A percentile compares a stretch with the other conserved stretches of the same genome.
Evolutionary conservation across 108 stramenopile species (phyloP).

Genomic region (Nitzschia sp.): DNA sequence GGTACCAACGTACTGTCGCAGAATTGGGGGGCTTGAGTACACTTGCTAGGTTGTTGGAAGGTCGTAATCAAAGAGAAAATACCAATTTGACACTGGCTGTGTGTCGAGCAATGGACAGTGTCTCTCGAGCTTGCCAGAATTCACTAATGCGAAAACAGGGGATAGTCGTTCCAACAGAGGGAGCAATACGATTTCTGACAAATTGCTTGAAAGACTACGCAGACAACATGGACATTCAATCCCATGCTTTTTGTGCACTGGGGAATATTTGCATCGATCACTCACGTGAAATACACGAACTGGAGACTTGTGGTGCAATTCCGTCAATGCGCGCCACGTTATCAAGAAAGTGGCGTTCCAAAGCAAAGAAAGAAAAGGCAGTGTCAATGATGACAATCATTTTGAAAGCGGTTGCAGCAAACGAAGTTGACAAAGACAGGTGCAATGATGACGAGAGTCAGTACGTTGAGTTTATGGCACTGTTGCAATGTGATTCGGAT

Average conservation of each 20-base stretch:
- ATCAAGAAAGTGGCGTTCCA: not conserved
- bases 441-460: not conserved
- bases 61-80: not conserved
- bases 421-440: not conserved
- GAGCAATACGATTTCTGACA: not conserved
- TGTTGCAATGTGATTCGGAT: not conserved
- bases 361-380: not conserved
- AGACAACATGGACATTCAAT: not conserved
- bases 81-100: not conserved
- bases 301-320: not conserved
- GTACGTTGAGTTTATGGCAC: not conserved
- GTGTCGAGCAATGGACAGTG: not conserved
- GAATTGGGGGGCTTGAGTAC: not conserved
- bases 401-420: not conserved
- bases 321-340: not conserved
- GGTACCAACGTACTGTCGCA: not conserved
- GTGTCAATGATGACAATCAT: not conserved
- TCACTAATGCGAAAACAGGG: not conserved
- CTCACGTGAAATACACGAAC: not conserved
- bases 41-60: not conserved
- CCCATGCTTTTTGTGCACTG: not conserved
- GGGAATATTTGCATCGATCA: not conserved
- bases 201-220: not conserved
- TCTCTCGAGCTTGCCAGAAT: not conserved
- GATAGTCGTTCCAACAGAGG: not conserved